Percentiles rank a stretch among this genome's conserved stretches.
Conservation (phyloP, 2,329 filamentous ascomycete genomes). For the Neonectria neomacrospora region DNA sequence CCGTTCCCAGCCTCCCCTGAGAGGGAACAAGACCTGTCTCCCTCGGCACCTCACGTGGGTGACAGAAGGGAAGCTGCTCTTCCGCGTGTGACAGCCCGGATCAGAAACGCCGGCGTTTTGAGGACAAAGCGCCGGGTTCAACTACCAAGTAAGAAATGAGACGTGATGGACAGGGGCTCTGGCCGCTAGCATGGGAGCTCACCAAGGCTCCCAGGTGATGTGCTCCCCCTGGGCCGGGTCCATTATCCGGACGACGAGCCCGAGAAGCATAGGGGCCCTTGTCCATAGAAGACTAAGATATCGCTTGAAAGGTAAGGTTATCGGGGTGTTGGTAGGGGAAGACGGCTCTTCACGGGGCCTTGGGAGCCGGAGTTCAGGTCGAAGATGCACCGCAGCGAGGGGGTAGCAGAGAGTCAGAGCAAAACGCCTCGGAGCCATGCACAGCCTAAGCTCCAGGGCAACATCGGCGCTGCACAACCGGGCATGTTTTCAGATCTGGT, state of each 20-base stretch:
- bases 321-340: slow-evolving; percentile 12
- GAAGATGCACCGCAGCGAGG: neutral
- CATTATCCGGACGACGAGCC: slow-evolving; percentile 36
- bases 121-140: slow-evolving; percentile 26
- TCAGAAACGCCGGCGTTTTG: slow-evolving; percentile 40
- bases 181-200: slow-evolving; percentile 28
- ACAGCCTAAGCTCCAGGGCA: neutral
- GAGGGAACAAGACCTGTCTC: neutral
- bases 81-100: slow-evolving; percentile 15
- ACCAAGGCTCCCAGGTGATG: slow-evolving; percentile 17
- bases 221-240: slow-evolving; percentile 35
- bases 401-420: neutral
- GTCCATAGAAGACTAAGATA: slow-evolving; percentile 31
- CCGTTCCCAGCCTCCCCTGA: slow-evolving; percentile 11
- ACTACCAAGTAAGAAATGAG: slow-evolving; percentile 21
- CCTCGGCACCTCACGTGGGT: slow-evolving; percentile 3
- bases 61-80: slow-evolving; percentile 7
- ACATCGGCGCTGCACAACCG: slow-evolving; percentile 7
- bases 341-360: neutral
- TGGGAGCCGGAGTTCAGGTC: slow-evolving; percentile 5
- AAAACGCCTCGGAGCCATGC: slow-evolving; percentile 16
- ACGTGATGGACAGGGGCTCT: slow-evolving; percentile 22
- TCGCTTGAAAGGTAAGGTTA: slow-evolving; percentile 32
- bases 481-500: slow-evolving; percentile 13
- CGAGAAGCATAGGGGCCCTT: slow-evolving; percentile 32